Evolutionary conservation across 306 rosid genomes (phyloP).

Genomic region (Coriaria nepalensis): DNA sequence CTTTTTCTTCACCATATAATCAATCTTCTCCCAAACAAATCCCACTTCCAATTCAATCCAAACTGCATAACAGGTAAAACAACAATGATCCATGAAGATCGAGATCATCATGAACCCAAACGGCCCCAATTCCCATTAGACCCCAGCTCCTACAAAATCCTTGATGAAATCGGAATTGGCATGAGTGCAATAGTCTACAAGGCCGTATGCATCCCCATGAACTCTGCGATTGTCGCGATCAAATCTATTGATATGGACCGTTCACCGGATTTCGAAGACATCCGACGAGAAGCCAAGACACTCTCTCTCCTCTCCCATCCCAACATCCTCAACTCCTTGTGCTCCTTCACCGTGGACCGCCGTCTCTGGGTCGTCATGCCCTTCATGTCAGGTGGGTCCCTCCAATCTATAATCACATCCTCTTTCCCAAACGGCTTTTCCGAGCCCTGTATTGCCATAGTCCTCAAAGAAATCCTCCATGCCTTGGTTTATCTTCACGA

Average conservation of each 20-base stretch:
- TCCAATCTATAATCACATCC: constrained; percentile 41
- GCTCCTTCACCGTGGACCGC: constrained; percentile 40
- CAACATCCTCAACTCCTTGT: constrained; percentile 41
- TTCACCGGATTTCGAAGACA: constrained; percentile 26
- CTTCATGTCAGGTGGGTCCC: constrained; percentile 49
- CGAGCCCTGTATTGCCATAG: constrained; percentile 35
- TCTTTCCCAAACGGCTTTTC: constrained; percentile 33
- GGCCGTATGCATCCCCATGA: constrained; percentile 38
- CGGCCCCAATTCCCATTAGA: constrained; percentile 41
- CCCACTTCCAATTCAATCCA: constrained; percentile 4
- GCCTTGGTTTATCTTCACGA: constrained; percentile 55
- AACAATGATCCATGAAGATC: constrained; percentile 3
- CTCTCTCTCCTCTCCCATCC: constrained; percentile 47
- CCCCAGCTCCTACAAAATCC: constrained; percentile 20
- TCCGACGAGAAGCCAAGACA: constrained; percentile 33
- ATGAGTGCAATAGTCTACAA: constrained; percentile 45
- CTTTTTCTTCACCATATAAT: constrained; percentile 3
- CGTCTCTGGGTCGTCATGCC: constrained; percentile 73
- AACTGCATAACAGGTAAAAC: neutral
- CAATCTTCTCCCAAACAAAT: neutral
- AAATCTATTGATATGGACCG: constrained; percentile 51
- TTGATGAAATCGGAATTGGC: constrained; percentile 38
- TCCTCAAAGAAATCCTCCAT: constrained; percentile 34
- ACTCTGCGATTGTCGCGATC: constrained; percentile 43
- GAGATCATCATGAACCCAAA: constrained; percentile 12